Conservation (phyloP, 2,329 filamentous ascomycete genomes). For the Paecilomyces sp. region DNA sequence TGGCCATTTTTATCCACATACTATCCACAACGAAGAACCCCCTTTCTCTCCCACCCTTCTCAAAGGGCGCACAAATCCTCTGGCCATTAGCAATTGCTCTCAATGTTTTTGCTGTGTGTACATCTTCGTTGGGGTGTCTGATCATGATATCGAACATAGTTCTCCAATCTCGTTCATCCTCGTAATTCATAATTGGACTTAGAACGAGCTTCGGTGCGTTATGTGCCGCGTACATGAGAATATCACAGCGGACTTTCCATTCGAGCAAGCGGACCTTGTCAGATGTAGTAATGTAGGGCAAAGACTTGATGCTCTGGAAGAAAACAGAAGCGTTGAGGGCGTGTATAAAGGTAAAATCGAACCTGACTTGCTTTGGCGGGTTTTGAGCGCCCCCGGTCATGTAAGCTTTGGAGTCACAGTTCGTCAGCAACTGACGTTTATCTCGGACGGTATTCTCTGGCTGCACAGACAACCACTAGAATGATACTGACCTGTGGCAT, state of each 20-base stretch:
- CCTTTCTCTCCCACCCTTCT: slow-evolving; percentile 17
- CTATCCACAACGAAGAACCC: slow-evolving; percentile 31
- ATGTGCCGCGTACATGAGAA: slow-evolving; percentile 66
- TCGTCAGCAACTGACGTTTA: slow-evolving; percentile 30
- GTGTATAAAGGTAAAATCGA: slow-evolving; percentile 83
- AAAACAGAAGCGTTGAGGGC: slow-evolving; percentile 72
- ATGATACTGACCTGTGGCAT: slow-evolving; percentile 44
- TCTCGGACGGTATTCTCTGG: slow-evolving; percentile 25
- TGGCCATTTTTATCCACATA: slow-evolving; percentile 39
- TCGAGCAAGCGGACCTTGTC: slow-evolving; percentile 66
- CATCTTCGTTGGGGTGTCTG: slow-evolving; percentile 57
- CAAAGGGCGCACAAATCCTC: slow-evolving; percentile 35
- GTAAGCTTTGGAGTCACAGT: slow-evolving; percentile 34
- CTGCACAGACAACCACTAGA: background rate
- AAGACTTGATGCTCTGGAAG: slow-evolving; percentile 54
- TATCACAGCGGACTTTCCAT: slow-evolving; percentile 71
- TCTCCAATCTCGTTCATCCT: slow-evolving; percentile 44
- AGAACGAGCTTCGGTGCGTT: slow-evolving; percentile 54
- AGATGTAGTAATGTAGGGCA: slow-evolving; percentile 52
- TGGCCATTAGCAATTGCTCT: slow-evolving; percentile 62
- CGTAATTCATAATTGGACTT: slow-evolving; percentile 55
- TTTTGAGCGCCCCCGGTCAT: slow-evolving; percentile 57
- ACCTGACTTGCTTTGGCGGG: slow-evolving; percentile 58
- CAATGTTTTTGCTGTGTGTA: slow-evolving; percentile 70
- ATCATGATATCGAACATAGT: slow-evolving; percentile 41